Percentiles rank a stretch among this genome's conserved stretches.
These are phyloP conservation scores for Monosporascus cannonballus DNA, from an alignment of 2,329 filamentous ascomycete genomes.

Conservation along the genomic window DNA sequence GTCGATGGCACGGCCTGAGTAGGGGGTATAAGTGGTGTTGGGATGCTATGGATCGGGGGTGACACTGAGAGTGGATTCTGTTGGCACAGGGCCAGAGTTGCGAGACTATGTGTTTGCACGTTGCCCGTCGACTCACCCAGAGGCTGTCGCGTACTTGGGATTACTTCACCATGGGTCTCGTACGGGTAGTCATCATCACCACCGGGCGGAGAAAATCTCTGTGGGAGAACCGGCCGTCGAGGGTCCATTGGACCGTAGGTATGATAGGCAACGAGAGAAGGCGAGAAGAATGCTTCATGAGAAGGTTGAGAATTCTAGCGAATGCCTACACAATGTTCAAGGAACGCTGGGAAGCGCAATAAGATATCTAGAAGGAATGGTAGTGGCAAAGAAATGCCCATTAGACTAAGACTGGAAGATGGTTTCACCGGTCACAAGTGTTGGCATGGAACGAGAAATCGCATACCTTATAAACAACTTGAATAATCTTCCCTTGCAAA, in stretches of 20 bases:
- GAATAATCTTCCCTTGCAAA: slow-evolving; percentile 6
- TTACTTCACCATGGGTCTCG: slow-evolving; percentile 37
- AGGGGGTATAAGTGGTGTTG: slow-evolving; percentile 40
- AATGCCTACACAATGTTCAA: slow-evolving; percentile 25
- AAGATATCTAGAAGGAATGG: slow-evolving; percentile 32
- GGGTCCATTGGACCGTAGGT: slow-evolving; percentile 31
- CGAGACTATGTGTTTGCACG: slow-evolving; percentile 35
- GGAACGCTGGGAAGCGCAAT: slow-evolving; percentile 27
- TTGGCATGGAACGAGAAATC: slow-evolving; percentile 26
- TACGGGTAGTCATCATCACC: slow-evolving; percentile 37
- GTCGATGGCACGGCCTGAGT: slow-evolving; percentile 46
- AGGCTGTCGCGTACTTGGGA: slow-evolving; percentile 34
- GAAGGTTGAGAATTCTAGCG: slow-evolving; percentile 25
- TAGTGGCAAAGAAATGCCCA: slow-evolving; percentile 26
- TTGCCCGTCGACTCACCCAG: slow-evolving; percentile 49
- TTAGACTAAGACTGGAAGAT: slow-evolving; percentile 19
- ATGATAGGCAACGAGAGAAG: slow-evolving; percentile 13
- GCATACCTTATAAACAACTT: slow-evolving; percentile 26
- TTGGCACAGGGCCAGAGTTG: slow-evolving; percentile 37
- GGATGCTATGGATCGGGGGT: slow-evolving; percentile 34
- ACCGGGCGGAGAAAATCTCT: slow-evolving; percentile 38
- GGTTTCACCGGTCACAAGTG: slow-evolving; percentile 13
- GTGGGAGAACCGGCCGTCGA: slow-evolving; percentile 41
- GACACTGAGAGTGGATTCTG: slow-evolving; percentile 36
- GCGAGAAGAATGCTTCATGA: slow-evolving; percentile 26